phyloP scores from a whole-genome alignment of 202 grass and related monocot genomes.

The Carex sylvatica region DNA sequence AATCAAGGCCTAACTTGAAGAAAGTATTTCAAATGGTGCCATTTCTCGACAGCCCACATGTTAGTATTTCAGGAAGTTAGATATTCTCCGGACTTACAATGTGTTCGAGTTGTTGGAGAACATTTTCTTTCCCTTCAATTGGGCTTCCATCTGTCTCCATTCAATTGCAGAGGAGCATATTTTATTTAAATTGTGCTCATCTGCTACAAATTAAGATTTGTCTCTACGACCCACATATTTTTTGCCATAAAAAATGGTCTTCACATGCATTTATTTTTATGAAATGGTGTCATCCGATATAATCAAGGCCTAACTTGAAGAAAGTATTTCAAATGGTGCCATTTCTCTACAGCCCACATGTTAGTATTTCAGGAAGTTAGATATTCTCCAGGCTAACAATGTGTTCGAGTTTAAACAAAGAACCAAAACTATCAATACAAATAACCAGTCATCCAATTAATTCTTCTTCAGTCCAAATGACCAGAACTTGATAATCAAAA shows the following conservation, averaged over 20 bases:
- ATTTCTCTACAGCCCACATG: no score
- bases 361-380: not conserved
- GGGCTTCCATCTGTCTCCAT: no score
- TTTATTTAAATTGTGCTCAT: no score
- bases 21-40: not conserved
- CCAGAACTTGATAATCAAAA: not conserved
- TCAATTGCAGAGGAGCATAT: no score
- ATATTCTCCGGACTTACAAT: not conserved
- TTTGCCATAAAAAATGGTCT: not conserved
- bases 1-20: not conserved
- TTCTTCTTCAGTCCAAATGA: not conserved
- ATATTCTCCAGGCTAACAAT: not conserved
- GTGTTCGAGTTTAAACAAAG: no score
- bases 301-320: not conserved
- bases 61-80: not conserved
- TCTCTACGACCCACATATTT: not conserved
- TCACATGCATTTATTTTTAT: not conserved
- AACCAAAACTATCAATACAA: not conserved
- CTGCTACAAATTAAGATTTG: no score
- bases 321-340: not conserved
- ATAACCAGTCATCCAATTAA: not conserved
- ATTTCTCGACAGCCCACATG: no score
- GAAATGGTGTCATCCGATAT: not conserved
- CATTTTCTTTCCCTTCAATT: not conserved
- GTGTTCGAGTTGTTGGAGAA: no score